phyloP scores from a whole-genome alignment of 2,329 filamentous ascomycete species.

The Beauveria asiatica region DNA sequence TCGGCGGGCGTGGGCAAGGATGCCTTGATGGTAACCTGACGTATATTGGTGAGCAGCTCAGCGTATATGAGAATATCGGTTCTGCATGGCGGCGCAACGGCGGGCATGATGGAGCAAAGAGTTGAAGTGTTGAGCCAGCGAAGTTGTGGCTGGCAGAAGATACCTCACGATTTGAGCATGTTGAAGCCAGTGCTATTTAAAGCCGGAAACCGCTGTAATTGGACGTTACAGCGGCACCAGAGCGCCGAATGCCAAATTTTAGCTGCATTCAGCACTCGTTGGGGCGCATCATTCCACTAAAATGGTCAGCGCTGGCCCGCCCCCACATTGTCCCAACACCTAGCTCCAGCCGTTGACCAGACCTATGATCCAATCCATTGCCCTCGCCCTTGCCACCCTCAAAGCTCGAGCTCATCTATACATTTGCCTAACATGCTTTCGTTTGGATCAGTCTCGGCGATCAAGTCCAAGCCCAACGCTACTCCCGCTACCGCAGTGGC shows the following conservation, averaged over 20 bases:
- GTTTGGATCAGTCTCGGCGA: conserved; percentile 19
- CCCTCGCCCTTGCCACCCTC: no score
- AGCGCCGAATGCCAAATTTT: background rate
- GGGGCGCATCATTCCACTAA: conserved; percentile 5
- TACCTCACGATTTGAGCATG: background rate
- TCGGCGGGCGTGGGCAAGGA: conserved; percentile 37
- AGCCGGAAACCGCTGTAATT: background rate
- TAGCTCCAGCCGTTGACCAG: background rate
- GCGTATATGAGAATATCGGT: conserved; percentile 44
- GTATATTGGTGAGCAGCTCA: conserved; percentile 56
- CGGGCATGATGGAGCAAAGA: conserved; percentile 13
- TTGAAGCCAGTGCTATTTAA: background rate
- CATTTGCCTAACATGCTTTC: conserved; percentile 27
- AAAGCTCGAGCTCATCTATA: background rate
- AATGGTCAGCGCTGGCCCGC: background rate
- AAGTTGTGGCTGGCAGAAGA: no score
- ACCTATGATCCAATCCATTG: background rate
- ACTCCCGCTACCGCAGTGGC: conserved; percentile 15
- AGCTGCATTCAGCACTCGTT: background rate
- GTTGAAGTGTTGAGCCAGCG: background rate
- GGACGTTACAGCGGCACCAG: background rate
- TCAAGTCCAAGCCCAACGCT: background rate
- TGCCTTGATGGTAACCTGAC: conserved; percentile 52
- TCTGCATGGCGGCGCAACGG: conserved; percentile 1
- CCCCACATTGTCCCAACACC: conserved; percentile 9